These are phyloP conservation scores for Diaporthe sp. DNA, from an alignment of 2,329 filamentous ascomycete genomes.

Conservation along the genomic window DNA sequence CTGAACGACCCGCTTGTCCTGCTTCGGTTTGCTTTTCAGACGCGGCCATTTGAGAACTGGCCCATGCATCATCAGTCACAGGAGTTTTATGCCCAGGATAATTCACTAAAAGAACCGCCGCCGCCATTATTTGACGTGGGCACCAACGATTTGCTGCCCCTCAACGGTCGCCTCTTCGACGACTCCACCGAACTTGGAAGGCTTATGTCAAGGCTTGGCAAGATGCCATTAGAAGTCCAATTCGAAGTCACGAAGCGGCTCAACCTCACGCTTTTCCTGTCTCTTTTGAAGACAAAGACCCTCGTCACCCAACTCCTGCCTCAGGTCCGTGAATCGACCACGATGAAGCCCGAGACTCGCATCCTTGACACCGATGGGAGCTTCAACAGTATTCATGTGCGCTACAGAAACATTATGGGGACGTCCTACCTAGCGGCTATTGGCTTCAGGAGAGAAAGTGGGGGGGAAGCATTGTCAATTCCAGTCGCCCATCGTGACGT, in stretches of 20 bases:
- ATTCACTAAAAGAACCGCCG: background rate
- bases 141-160: conserved; percentile 1
- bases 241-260: background rate
- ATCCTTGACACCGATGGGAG: background rate
- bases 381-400: background rate
- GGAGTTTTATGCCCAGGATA: background rate
- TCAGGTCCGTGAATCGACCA: background rate
- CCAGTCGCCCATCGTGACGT: background rate
- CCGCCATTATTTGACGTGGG: background rate
- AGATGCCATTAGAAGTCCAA: conserved; percentile 16
- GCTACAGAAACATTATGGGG: background rate
- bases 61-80: background rate
- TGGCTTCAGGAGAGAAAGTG: background rate
- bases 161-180: background rate
- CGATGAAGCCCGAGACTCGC: background rate
- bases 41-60: conserved; percentile 9
- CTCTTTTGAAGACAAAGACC: conserved; percentile 13
- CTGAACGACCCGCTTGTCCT: background rate
- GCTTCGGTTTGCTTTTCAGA: conserved; percentile 25
- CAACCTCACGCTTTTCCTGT: background rate
- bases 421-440: background rate
- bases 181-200: background rate
- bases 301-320: conserved; percentile 3
- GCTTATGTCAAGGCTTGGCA: background rate
- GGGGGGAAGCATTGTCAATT: background rate